Evolutionary conservation across 768 basidiomycete species (phyloP), one percentile per base, ranked within the genome.

Genomic region (Leucocoprinus birnbaumii): DNA sequence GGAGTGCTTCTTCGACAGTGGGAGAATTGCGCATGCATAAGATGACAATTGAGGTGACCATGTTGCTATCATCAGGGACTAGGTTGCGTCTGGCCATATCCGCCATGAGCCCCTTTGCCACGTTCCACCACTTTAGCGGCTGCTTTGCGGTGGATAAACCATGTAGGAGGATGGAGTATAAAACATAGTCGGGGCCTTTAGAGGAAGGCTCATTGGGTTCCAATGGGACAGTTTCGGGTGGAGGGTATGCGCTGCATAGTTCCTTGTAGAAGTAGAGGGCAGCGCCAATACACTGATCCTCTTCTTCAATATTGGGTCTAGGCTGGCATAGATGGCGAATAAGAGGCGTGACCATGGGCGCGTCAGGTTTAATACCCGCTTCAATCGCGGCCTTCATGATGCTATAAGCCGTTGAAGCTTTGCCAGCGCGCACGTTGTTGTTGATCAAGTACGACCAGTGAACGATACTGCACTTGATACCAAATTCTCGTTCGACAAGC

Each of bases 11-110:
- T 22, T 79, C 72, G 45, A 82, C 77, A 40, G 65, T 76, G 1
- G 76, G 62, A 1, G 83, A 71, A n/a, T 74, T 70, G 22, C 80
- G 80, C 85, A 95, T 92, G 45, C 83, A 78, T 43, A 89, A 68
- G 48, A 87, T 76, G 42, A 87, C 76, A 35, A 82, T 68, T 2
- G 82, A 79, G 3, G 82, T 73, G 11, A 79, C 68, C 13, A 66
- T 73, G 59, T 75, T 62, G 34, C 75, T 76, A 53, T 77, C 71
- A 53, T 78, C 68, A 60, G 74, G 63, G 0, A 74, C 63, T 21
- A 91, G 64, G 3, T 72, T 65, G 31, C 82, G 78, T 3, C 62
- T 52, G 41, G 81, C 73, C 83, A 94, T 89, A 59, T 92, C 89
- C 37, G 80, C 73, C 16, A 91, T 60, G 22, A 94, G 72, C 8